These are phyloP conservation scores for Diutina siamensis DNA, from an alignment of 1,139 yeast genomes.

Conservation along the genomic window DNA sequence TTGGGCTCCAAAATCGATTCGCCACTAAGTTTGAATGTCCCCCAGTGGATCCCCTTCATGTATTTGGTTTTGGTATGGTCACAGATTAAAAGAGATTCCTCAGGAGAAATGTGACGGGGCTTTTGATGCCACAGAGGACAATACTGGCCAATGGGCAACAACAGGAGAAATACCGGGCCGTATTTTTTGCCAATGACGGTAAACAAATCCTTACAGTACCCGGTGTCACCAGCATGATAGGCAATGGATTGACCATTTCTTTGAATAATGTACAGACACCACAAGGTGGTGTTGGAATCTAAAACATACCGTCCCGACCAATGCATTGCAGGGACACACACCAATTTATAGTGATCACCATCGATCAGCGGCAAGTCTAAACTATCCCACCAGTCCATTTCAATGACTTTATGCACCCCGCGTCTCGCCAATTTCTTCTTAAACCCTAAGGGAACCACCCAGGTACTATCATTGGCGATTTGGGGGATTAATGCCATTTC, in stretches of 20 bases:
- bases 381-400: slow-evolving; percentile 90
- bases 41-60: slow-evolving; percentile 91
- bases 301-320: slow-evolving; percentile 82
- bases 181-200: slow-evolving; percentile 47
- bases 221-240: slow-evolving; percentile 94
- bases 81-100: slow-evolving; percentile 62
- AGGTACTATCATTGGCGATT: slow-evolving; percentile 50
- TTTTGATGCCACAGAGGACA: slow-evolving; percentile 92
- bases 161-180: slow-evolving; percentile 57
- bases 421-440: slow-evolving; percentile 42
- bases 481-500: slow-evolving; percentile 49
- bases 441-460: slow-evolving; percentile 86
- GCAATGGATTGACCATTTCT: slow-evolving; percentile 58
- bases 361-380: slow-evolving; percentile 28
- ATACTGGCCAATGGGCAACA: slow-evolving; percentile 90
- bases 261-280: slow-evolving; percentile 76
- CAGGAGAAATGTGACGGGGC: slow-evolving; percentile 80
- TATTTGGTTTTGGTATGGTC: slow-evolving; percentile 46
- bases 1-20: slow-evolving; percentile 85
- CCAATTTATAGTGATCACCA: slow-evolving; percentile 47
- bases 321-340: slow-evolving; percentile 94
- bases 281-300: slow-evolving; percentile 70
- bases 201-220: slow-evolving; percentile 67
- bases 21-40: slow-evolving; percentile 80
- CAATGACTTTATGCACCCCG: slow-evolving; percentile 48